phyloP scores from a whole-genome alignment of 768 basidiomycete genomes.

The Trichaptum fuscoviolaceum region DNA sequence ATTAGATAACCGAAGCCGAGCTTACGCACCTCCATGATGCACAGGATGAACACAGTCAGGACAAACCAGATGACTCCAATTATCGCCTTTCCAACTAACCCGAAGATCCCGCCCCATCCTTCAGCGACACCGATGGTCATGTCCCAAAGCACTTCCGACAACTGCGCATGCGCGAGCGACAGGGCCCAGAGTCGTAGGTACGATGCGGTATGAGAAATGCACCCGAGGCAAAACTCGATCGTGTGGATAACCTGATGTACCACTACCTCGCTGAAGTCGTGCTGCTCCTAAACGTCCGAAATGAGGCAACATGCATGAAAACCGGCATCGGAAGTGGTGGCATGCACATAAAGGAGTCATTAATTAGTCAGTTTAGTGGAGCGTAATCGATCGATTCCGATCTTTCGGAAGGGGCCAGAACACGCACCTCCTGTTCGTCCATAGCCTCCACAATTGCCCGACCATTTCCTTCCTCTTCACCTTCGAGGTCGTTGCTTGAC shows the following conservation, averaged over 20 bases:
- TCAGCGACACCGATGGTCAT: constrained; percentile 75
- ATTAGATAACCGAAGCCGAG: constrained; percentile 8
- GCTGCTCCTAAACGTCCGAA: constrained; percentile 51
- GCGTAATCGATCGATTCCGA: not conserved
- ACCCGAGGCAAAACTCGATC: constrained; percentile 98
- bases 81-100: constrained; percentile 39
- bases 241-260: constrained; percentile 99
- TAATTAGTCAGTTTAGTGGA: not conserved
- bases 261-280: constrained; percentile 91
- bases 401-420: not conserved
- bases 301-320: constrained; percentile 8
- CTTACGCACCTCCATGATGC: constrained; percentile 87
- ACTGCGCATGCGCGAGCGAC: constrained; percentile 94
- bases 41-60: constrained; percentile 72
- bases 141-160: constrained; percentile 88
- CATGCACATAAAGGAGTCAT: not conserved
- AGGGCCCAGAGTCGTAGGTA: constrained; percentile 96
- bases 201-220: constrained; percentile 95
- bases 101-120: constrained; percentile 60
- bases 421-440: constrained; percentile 49
- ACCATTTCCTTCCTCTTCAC: constrained; percentile 79
- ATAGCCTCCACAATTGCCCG: constrained; percentile 67
- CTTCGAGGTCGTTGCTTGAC: constrained; percentile 41
- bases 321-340: not conserved
- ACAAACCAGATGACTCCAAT: constrained; percentile 71